Evolutionary conservation across 192 early-diverging fungal species (phyloP), one percentile per base, ranked within the genome.

Genomic region (Bifiguratus adelaidae): DNA sequence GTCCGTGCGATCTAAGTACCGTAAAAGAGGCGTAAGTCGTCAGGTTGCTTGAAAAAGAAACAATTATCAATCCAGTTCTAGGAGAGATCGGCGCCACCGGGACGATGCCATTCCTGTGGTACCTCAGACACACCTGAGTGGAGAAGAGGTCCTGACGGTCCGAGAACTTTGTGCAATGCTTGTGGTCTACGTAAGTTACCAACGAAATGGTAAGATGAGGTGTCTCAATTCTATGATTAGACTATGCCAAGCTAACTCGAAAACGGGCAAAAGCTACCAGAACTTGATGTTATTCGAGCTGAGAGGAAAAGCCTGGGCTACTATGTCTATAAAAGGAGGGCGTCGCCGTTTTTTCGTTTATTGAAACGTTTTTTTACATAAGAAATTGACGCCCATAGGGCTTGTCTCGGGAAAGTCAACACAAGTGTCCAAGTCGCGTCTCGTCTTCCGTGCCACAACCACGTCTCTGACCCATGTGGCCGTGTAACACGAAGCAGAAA

Each of bases 151-250:
- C 91, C 91, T 15, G 82, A 86, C 33, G 91, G 91, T 15, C 82
- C 86, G 4, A 69, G 93, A 21, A 94, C 91, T 8, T 74, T 96
- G 16, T 96, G 93, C 69, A 96, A 96, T 65, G 93, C 91, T 0
- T 92, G 93, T 60, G 92, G 92, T 12, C 72, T 88, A 34, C 84
- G 83, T 85, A 75, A 74, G 80, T 80, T 53, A 34, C 2, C 9
- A 18, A 3, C 0, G 16, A 21, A 41, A 35, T 18, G 23, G 8
- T 33, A 33, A 33, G n/a, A 33, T 40, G 37, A 40, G 7, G 13
- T 34, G 22, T 40, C 22, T 5, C 37, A 20, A 20, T 7, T 40
- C 22, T 1, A 20, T 40, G 7, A 8, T 21, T 13, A 40, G 37
- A 40, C 22, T 40, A 20, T 21, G 37, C 37, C 6, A 40, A 40